A percentile compares a stretch with the other conserved stretches of the same genome.
phyloP scores from a whole-genome alignment of 225 moss, liverwort and hornwort genomes.

The Pseudisothecium myosuroides region DNA sequence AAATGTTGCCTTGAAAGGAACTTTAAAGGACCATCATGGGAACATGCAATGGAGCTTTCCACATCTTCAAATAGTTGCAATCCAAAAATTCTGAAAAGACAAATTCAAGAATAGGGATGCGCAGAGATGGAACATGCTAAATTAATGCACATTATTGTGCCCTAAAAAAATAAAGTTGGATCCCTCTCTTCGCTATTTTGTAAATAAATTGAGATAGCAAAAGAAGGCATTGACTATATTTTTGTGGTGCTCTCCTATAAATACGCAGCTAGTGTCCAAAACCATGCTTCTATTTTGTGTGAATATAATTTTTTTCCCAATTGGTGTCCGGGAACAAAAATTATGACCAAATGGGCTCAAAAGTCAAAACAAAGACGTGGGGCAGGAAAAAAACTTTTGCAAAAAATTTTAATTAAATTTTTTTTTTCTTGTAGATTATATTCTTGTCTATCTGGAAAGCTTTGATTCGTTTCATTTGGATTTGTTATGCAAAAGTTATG shows the following conservation, averaged over 20 bases:
- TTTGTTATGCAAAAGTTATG: too few relatives aligned
- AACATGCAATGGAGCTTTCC: accelerated
- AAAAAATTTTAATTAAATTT: too few relatives aligned
- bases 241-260: not conserved
- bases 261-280: accelerated
- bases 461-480: too few relatives aligned
- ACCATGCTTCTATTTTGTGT: too few relatives aligned
- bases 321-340: too few relatives aligned
- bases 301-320: too few relatives aligned
- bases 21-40: not conserved
- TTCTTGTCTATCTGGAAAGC: too few relatives aligned
- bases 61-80: not conserved
- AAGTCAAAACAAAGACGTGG: too few relatives aligned
- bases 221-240: accelerated
- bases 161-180: too few relatives aligned
- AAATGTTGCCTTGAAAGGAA: not conserved
- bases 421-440: too few relatives aligned
- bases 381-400: too few relatives aligned
- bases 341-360: too few relatives aligned
- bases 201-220: not conserved
- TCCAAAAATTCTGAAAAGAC: not conserved
- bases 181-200: not conserved
- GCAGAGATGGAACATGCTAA: accelerated
- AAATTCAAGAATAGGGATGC: not conserved
- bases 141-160: not conserved